phyloP scores from a whole-genome alignment of 495 filamentous ascomycete species.

The Tuber magnatum region DNA sequence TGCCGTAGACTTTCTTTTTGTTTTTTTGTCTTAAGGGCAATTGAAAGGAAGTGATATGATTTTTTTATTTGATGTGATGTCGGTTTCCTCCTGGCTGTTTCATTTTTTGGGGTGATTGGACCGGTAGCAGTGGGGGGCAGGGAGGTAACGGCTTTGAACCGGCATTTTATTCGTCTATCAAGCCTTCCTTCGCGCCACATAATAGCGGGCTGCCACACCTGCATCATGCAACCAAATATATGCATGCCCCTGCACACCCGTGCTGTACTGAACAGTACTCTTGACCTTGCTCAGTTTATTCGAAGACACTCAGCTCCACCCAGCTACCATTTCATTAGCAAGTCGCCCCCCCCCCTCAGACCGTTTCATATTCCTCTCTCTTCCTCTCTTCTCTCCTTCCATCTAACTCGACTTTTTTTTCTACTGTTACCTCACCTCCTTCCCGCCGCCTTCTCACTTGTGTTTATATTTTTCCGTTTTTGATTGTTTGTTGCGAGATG shows the following conservation, averaged over 20 bases:
- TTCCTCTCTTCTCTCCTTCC: slow-evolving; percentile 1
- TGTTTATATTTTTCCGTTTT: background rate
- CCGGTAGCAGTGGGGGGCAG: background rate
- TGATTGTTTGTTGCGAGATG: slow-evolving; percentile 4
- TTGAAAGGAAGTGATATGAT: slow-evolving; percentile 3
- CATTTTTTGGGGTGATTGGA: background rate
- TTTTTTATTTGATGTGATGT: slow-evolving; percentile 4
- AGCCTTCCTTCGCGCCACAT: slow-evolving; percentile 34
- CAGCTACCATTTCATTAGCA: slow-evolving; percentile 2
- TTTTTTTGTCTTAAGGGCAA: background rate
- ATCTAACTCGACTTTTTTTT: background rate
- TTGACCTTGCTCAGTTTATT: slow-evolving; percentile 5
- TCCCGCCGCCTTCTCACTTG: background rate
- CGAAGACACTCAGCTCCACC: background rate
- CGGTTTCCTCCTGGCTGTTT: background rate
- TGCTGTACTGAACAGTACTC: slow-evolving; percentile 20
- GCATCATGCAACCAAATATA: slow-evolving; percentile 14
- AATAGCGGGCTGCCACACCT: slow-evolving; percentile 15
- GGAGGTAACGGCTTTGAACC: background rate
- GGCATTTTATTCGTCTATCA: slow-evolving; percentile 21
- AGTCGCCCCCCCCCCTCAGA: background rate
- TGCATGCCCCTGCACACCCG: slow-evolving; percentile 23
- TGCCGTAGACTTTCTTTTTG: background rate
- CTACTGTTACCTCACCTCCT: background rate
- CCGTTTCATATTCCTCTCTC: background rate